Conservation (phyloP, 305 asterid species). For the Fraxinus sp. region DNA sequence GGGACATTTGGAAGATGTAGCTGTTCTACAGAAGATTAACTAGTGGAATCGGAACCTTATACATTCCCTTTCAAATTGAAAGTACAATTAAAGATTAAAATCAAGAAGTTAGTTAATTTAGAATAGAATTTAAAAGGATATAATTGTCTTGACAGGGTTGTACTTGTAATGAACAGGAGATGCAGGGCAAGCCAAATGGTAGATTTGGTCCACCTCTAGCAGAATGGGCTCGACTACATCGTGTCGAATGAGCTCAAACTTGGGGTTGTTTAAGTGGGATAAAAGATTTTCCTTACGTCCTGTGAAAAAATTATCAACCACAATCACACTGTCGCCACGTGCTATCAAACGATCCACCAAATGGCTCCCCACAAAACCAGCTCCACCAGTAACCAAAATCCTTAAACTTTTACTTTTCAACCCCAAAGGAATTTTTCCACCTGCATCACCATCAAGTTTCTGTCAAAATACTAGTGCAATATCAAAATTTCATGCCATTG, state of each 20-base stretch:
- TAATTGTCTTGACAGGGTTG: constrained; percentile 90
- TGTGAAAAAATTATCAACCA: constrained; percentile 74
- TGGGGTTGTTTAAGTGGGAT: constrained; percentile 61
- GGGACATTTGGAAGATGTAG: background rate
- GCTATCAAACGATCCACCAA: constrained; percentile 72
- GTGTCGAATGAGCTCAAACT: constrained; percentile 73
- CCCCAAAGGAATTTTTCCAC: constrained; percentile 65
- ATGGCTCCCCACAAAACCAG: constrained; percentile 93
- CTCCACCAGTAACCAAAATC: constrained; percentile 82
- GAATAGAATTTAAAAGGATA: constrained; percentile 48
- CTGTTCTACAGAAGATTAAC: background rate
- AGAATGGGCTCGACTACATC: constrained; percentile 86
- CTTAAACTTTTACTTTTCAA: constrained; percentile 59
- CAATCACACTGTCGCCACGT: constrained; percentile 78
- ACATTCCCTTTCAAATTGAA: background rate
- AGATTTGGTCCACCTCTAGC: constrained; percentile 83
- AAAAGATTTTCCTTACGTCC: constrained; percentile 64
- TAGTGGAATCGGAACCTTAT: background rate
- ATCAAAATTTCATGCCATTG: background rate
- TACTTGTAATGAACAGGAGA: constrained; percentile 90
- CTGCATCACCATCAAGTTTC: constrained; percentile 32
- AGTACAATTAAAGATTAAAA: background rate
- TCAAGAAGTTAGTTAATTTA: background rate
- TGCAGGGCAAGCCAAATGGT: constrained; percentile 95
- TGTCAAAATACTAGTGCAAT: background rate